Percentiles rank a stretch among this genome's conserved stretches.
phyloP scores from a whole-genome alignment of 257 asterid genomes.

The Marsdenia floribunda region DNA sequence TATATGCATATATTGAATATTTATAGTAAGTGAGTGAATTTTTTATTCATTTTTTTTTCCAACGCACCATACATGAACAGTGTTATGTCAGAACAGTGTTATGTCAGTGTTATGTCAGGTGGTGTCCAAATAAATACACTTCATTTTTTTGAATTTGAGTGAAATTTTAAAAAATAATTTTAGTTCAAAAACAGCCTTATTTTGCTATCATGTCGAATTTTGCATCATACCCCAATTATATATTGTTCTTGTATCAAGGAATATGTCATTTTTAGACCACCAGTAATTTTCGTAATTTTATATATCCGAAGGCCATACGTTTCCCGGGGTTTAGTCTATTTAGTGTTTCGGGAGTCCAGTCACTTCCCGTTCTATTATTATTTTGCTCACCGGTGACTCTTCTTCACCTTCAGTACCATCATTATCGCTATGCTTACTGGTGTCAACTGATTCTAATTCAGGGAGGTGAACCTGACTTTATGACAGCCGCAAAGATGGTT shows the following conservation, averaged over 20 bases:
- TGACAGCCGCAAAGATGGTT: slow-evolving; percentile 84
- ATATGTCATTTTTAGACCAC: background rate
- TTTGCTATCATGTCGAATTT: background rate
- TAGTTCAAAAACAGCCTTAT: too few relatives aligned
- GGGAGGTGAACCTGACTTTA: slow-evolving; percentile 97
- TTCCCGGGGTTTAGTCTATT: background rate
- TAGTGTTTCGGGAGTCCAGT: background rate
- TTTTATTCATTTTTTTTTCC: too few relatives aligned
- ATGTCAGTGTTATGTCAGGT: too few relatives aligned
- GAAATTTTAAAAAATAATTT: too few relatives aligned
- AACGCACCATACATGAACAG: too few relatives aligned
- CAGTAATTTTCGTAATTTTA: background rate
- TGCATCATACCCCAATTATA: background rate
- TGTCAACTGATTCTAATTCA: slow-evolving; percentile 9
- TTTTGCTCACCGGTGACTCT: background rate
- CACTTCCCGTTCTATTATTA: background rate
- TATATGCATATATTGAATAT: too few relatives aligned
- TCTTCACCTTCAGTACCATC: background rate
- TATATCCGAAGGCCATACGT: background rate
- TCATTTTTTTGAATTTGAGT: too few relatives aligned
- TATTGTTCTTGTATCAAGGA: background rate
- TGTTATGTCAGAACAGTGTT: too few relatives aligned
- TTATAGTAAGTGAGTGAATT: too few relatives aligned
- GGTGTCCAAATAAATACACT: too few relatives aligned
- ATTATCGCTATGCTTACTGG: background rate